These are phyloP conservation scores for Cystobasidium ongulense DNA, from an alignment of 768 basidiomycete genomes.

Conservation along the genomic window DNA sequence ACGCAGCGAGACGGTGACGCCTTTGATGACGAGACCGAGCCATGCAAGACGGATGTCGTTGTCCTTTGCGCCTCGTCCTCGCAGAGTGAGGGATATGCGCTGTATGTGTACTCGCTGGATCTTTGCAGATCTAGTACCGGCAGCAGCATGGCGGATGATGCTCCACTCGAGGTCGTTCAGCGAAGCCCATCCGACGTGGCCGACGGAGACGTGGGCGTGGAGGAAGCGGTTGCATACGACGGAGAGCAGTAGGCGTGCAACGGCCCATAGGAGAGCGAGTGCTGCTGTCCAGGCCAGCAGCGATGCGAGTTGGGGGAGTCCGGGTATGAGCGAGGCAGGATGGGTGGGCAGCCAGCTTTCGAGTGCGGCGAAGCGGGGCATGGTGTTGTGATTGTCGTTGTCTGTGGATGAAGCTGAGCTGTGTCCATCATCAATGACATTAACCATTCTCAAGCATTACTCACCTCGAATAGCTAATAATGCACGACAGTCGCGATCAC, in stretches of 20 bases:
- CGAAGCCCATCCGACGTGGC: slow-evolving; percentile 17
- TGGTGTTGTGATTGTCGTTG: neutral
- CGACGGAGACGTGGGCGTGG: slow-evolving; percentile 20
- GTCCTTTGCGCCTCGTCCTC: slow-evolving; percentile 6
- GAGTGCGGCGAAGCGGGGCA: neutral
- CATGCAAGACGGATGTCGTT: slow-evolving; percentile 9
- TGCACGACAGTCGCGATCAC: slow-evolving; percentile 2
- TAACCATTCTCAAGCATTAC: too few relatives aligned
- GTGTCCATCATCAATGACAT: neutral
- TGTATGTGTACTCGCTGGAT: slow-evolving; percentile 16
- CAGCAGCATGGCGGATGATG: neutral
- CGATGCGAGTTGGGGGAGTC: neutral
- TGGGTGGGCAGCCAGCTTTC: neutral
- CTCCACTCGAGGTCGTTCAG: slow-evolving; percentile 29
- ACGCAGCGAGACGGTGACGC: neutral
- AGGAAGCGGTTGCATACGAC: slow-evolving; percentile 21
- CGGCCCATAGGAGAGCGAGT: neutral
- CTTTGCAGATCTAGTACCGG: neutral
- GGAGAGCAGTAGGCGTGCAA: slow-evolving; percentile 23
- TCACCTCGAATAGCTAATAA: neutral
- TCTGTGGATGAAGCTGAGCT: neutral
- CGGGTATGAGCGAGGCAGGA: neutral
- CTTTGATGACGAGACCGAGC: slow-evolving; percentile 22
- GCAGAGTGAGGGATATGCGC: neutral
- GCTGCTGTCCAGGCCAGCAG: neutral